These are phyloP conservation scores for Canavalia gladiata DNA, from an alignment of 306 rosid species.

Conservation along the genomic window DNA sequence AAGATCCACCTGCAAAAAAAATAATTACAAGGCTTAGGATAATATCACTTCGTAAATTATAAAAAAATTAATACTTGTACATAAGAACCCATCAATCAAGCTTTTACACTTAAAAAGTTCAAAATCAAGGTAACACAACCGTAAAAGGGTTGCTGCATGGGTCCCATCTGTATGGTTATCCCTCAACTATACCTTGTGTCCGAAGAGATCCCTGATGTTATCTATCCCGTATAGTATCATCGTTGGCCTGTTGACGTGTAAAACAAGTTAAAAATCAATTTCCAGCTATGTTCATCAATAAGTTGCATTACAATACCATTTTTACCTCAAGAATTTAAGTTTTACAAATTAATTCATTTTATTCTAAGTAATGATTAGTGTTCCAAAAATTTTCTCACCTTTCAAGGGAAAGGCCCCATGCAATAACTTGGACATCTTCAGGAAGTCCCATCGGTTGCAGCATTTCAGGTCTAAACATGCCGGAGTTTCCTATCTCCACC, in stretches of 20 bases:
- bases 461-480: conserved; percentile 99
- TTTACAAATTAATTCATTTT: conserved; percentile 7
- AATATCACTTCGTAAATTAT: neutral
- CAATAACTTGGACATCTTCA: conserved; percentile 91
- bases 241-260: conserved; percentile 76
- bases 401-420: conserved; percentile 99
- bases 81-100: conserved; percentile 14
- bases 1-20: conserved; percentile 79
- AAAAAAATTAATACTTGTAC: neutral
- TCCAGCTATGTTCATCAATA: conserved; percentile 1
- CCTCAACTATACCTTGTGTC: conserved; percentile 73
- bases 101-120: conserved; percentile 8
- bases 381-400: conserved; percentile 59
- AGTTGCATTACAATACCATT: conserved; percentile 11
- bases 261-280: conserved; percentile 21
- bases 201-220: conserved; percentile 95
- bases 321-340: neutral
- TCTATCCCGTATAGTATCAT: conserved; percentile 89
- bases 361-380: neutral
- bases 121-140: neutral
- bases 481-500: conserved; percentile 97
- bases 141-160: neutral
- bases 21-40: conserved; percentile 12
- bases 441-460: conserved; percentile 98
- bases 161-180: neutral